Evolutionary conservation across 2,329 filamentous ascomycete genomes (phyloP).

Genomic region (Eutypa lata): DNA sequence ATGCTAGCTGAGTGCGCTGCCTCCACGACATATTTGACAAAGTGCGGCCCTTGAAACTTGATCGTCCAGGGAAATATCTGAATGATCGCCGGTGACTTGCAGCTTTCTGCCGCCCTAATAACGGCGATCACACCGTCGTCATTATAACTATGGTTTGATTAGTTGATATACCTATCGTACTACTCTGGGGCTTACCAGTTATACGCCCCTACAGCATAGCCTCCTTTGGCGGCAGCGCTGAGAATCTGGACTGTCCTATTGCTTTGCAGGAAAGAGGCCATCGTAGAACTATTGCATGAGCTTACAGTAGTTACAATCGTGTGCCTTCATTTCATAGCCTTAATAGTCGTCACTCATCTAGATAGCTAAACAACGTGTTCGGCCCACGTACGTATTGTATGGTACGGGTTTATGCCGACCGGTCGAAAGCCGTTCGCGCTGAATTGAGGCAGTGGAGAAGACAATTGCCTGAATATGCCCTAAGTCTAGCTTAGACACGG

Average conservation of each 20-base stretch:
- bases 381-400: too few species aligned
- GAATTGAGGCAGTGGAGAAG: too few species aligned
- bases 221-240: slow-evolving; percentile 40
- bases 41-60: slow-evolving; percentile 50
- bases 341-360: too few species aligned
- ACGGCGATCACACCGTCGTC: slow-evolving; percentile 61
- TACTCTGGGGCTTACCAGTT: slow-evolving; percentile 35
- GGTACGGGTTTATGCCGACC: too few species aligned
- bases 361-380: too few species aligned
- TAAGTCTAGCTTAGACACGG: too few species aligned
- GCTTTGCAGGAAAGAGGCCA: slow-evolving; percentile 13
- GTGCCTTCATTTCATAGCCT: too few species aligned
- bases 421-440: too few species aligned
- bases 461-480: too few species aligned
- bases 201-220: slow-evolving; percentile 42
- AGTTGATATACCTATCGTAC: neutral
- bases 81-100: slow-evolving; percentile 59
- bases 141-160: slow-evolving; percentile 41
- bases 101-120: slow-evolving; percentile 58
- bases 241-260: slow-evolving; percentile 36
- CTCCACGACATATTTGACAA: slow-evolving; percentile 44
- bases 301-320: too few species aligned
- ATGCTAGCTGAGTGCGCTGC: slow-evolving; percentile 48
- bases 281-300: neutral
- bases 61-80: slow-evolving; percentile 66